Percentiles rank a stretch among this genome's conserved stretches.
phyloP scores from a whole-genome alignment of 1,139 yeast species.

The Pichia sp. region DNA sequence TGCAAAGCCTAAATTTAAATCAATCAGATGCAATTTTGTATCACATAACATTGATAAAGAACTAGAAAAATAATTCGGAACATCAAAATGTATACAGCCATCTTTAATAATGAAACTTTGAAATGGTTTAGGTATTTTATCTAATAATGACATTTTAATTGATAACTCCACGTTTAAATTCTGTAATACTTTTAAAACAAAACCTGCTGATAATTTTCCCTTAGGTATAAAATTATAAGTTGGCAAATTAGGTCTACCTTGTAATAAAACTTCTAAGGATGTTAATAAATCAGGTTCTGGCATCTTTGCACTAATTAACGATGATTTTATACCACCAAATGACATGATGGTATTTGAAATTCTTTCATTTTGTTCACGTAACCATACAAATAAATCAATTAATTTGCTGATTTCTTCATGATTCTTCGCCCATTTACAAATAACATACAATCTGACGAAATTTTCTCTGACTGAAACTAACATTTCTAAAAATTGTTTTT shows the following conservation, averaged over 20 bases:
- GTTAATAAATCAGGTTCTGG: slow-evolving; percentile 87
- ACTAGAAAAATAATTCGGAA: slow-evolving; percentile 62
- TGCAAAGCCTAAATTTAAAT: slow-evolving; percentile 60
- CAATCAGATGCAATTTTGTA: slow-evolving; percentile 73
- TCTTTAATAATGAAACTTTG: slow-evolving; percentile 58
- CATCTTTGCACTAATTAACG: slow-evolving; percentile 74
- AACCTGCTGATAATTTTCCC: slow-evolving; percentile 47
- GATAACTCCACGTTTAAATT: slow-evolving; percentile 71
- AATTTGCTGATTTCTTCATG: slow-evolving; percentile 64
- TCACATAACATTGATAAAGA: slow-evolving; percentile 62
- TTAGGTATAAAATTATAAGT: slow-evolving; percentile 51
- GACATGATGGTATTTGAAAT: slow-evolving; percentile 50
- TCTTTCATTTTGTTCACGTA: slow-evolving; percentile 72
- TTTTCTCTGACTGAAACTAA: slow-evolving; percentile 73
- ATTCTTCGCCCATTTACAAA: slow-evolving; percentile 80
- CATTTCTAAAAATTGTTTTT: slow-evolving; percentile 60
- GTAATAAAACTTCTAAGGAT: slow-evolving; percentile 74
- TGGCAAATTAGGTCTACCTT: slow-evolving; percentile 73
- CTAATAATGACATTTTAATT: slow-evolving; percentile 65
- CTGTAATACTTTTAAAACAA: slow-evolving; percentile 55
- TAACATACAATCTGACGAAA: slow-evolving; percentile 73
- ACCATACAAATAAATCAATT: slow-evolving; percentile 84
- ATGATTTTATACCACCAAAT: slow-evolving; percentile 52
- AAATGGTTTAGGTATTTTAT: slow-evolving; percentile 58
- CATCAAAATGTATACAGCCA: slow-evolving; percentile 68